These are phyloP conservation scores for Saturnispora diversa DNA, from an alignment of 805 yeast species.

Conservation along the genomic window DNA sequence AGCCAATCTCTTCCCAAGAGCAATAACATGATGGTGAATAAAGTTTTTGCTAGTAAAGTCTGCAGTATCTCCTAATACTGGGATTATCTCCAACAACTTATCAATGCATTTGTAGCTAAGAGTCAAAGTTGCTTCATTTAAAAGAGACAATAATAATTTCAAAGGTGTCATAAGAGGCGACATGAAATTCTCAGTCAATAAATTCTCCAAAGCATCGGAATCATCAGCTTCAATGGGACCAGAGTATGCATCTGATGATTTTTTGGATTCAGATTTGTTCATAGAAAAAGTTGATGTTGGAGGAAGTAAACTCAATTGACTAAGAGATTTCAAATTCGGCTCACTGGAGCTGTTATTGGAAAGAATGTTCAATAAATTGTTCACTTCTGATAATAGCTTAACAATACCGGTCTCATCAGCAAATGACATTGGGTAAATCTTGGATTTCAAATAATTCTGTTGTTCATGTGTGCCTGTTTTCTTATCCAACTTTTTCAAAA, in stretches of 20 bases:
- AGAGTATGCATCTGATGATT: constrained; percentile 14
- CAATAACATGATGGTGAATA: constrained; percentile 75
- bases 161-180: constrained; percentile 44
- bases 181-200: constrained; percentile 36
- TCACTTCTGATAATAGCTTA: constrained; percentile 44
- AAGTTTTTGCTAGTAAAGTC: constrained; percentile 80
- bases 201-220: constrained; percentile 34
- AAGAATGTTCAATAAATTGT: constrained; percentile 43
- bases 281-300: constrained; percentile 17
- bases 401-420: constrained; percentile 61
- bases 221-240: constrained; percentile 25
- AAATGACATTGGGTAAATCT: constrained; percentile 68
- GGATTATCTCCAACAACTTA: constrained; percentile 41
- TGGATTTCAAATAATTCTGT: constrained; percentile 49
- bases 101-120: constrained; percentile 52
- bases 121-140: constrained; percentile 57
- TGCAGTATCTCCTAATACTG: constrained; percentile 49
- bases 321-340: no score
- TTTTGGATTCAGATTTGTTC: neutral
- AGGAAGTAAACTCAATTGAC: constrained; percentile 17
- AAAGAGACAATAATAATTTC: constrained; percentile 48
- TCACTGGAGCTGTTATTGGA: no score
- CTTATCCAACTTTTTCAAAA: constrained; percentile 84
- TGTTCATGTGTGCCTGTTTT: constrained; percentile 58
- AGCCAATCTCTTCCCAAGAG: constrained; percentile 58